Conservation (phyloP, 2,329 filamentous ascomycete species). For the Tolypocladium tropicale region DNA sequence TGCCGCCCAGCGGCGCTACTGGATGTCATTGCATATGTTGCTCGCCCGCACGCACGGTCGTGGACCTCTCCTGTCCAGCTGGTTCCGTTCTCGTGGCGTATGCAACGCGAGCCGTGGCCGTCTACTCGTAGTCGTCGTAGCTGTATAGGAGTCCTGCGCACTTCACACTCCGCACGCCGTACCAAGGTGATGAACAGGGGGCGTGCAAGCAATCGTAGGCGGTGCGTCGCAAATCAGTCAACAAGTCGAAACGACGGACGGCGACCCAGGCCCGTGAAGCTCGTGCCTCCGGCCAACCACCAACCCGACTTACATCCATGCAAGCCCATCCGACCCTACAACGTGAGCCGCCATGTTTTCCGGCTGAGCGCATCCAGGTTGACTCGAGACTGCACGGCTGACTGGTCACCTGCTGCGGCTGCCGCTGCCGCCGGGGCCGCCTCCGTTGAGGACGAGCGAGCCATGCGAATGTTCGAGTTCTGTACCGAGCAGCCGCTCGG, state of each 20-base stretch:
- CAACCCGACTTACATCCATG: neutral
- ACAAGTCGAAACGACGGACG: neutral
- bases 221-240: neutral
- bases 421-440: neutral
- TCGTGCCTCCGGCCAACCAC: neutral
- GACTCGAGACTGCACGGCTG: neutral
- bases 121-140: neutral
- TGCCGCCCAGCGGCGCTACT: too few relatives aligned
- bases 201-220: neutral
- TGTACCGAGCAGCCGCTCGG: too few relatives aligned
- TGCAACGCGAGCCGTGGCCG: neutral
- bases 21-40: too few relatives aligned
- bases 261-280: neutral
- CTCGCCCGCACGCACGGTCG: too few relatives aligned
- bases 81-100: neutral
- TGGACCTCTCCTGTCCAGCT: neutral
- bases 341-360: neutral
- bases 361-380: neutral
- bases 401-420: neutral
- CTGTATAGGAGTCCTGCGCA: too few relatives aligned
- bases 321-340: neutral
- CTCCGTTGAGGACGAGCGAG: too few relatives aligned
- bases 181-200: neutral
- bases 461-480: too few relatives aligned
- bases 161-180: neutral